phyloP scores from a whole-genome alignment of 805 yeast genomes.

The Komagataella ulmi region DNA sequence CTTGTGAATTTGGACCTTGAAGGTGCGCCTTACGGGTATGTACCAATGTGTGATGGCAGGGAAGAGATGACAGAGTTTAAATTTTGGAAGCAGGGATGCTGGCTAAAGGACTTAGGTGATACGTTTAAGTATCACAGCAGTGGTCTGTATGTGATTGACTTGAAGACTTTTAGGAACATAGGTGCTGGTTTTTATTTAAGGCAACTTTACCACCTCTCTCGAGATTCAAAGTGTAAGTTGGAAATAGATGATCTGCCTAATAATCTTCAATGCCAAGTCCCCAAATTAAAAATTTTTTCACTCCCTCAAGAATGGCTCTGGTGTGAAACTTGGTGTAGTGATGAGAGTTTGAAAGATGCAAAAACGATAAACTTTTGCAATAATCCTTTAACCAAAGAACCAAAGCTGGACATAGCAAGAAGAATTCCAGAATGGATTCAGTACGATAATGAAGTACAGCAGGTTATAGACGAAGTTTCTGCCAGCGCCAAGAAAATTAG shows the following conservation, averaged over 20 bases:
- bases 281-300: constrained; percentile 38
- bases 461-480: neutral
- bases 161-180: constrained; percentile 45
- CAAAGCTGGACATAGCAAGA: constrained; percentile 61
- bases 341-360: constrained; percentile 44
- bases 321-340: constrained; percentile 91
- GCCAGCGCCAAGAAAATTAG: neutral
- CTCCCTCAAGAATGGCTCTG: constrained; percentile 79
- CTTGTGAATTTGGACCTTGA: constrained; percentile 53
- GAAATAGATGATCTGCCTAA: constrained; percentile 90
- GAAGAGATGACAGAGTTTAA: constrained; percentile 71
- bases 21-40: constrained; percentile 78
- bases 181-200: constrained; percentile 74
- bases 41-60: constrained; percentile 79
- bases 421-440: constrained; percentile 68
- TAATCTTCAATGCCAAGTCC: constrained; percentile 42
- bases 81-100: constrained; percentile 91
- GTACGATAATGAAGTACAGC: constrained; percentile 42
- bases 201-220: constrained; percentile 74
- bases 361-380: constrained; percentile 76
- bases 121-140: constrained; percentile 65
- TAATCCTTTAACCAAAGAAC: constrained; percentile 72
- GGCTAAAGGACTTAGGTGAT: constrained; percentile 51
- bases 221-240: constrained; percentile 66
- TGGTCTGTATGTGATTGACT: constrained; percentile 75